These are phyloP conservation scores for Neurospora sp. DNA, from an alignment of 495 filamentous ascomycete species.

Conservation along the genomic window DNA sequence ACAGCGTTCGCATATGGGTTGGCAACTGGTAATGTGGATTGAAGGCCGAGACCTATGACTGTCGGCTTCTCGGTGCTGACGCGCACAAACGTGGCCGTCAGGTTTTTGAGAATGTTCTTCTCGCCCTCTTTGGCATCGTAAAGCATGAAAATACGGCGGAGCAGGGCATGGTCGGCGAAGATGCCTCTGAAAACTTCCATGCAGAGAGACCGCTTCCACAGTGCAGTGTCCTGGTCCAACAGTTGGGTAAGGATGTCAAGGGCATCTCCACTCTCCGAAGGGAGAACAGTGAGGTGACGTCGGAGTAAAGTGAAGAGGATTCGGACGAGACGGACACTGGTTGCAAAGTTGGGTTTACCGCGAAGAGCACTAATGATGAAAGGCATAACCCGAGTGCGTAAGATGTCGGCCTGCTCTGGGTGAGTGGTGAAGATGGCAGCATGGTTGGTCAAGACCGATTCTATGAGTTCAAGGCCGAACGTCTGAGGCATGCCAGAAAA, in stretches of 20 bases:
- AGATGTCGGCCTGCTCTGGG: conserved; percentile 66
- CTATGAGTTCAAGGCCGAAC: conserved; percentile 83
- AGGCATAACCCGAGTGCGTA: conserved; percentile 75
- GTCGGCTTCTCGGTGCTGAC: conserved; percentile 82
- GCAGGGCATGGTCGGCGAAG: conserved; percentile 65
- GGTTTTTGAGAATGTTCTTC: conserved; percentile 67
- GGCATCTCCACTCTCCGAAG: conserved; percentile 74
- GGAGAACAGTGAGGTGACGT: conserved; percentile 62
- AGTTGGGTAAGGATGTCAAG: conserved; percentile 78
- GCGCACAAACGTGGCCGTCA: conserved; percentile 75
- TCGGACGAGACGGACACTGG: conserved; percentile 70
- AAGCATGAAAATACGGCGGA: conserved; percentile 69
- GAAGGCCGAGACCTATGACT: conserved; percentile 76
- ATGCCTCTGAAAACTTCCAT: conserved; percentile 85
- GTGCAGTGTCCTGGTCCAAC: conserved; percentile 69
- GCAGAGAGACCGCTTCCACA: conserved; percentile 80
- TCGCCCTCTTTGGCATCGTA: conserved; percentile 66
- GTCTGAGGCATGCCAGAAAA: conserved; percentile 65
- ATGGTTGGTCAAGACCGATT: conserved; percentile 79
- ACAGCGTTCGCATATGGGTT: conserved; percentile 27
- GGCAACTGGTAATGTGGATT: conserved; percentile 65
- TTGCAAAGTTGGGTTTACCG: conserved; percentile 68
- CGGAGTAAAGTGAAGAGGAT: conserved; percentile 72
- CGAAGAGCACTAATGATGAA: conserved; percentile 68
- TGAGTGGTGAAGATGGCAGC: conserved; percentile 67